Conservation (phyloP, 2,329 filamentous ascomycete genomes). For the Oidium heveae region DNA sequence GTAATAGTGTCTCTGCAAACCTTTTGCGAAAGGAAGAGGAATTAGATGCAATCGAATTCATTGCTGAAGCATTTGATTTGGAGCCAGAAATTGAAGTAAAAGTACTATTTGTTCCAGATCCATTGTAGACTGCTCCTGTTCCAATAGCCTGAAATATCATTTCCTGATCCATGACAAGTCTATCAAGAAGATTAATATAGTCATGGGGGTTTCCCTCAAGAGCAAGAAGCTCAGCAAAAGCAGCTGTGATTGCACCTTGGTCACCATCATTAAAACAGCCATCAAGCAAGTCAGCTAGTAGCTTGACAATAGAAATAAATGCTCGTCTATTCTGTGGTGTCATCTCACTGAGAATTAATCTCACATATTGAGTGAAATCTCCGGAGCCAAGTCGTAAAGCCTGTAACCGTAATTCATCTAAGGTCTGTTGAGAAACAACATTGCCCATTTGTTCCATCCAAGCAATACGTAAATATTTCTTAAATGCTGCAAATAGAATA, state of each 20-base stretch:
- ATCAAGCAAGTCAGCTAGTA: conserved; percentile 68
- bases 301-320: conserved; percentile 59
- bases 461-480: conserved; percentile 70
- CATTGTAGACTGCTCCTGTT: conserved; percentile 10
- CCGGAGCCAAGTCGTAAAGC: conserved; percentile 40
- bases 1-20: conserved; percentile 52
- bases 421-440: conserved; percentile 44
- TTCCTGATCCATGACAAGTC: conserved; percentile 72
- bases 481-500: conserved; percentile 72
- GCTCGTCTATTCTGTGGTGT: conserved; percentile 48
- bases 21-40: conserved; percentile 64
- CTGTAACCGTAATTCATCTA: conserved; percentile 50
- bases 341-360: conserved; percentile 37
- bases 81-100: conserved; percentile 10
- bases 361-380: conserved; percentile 47
- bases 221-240: conserved; percentile 71
- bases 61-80: conserved; percentile 14
- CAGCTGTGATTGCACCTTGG: conserved; percentile 61
- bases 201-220: conserved; percentile 51
- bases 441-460: conserved; percentile 79
- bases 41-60: conserved; percentile 61
- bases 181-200: conserved; percentile 71
- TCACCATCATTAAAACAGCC: conserved; percentile 82
- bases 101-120: conserved; percentile 4
- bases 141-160: conserved; percentile 51